These are phyloP conservation scores for Hymenoscyphus albidus DNA, from an alignment of 2,329 filamentous ascomycete species.

Conservation along the genomic window DNA sequence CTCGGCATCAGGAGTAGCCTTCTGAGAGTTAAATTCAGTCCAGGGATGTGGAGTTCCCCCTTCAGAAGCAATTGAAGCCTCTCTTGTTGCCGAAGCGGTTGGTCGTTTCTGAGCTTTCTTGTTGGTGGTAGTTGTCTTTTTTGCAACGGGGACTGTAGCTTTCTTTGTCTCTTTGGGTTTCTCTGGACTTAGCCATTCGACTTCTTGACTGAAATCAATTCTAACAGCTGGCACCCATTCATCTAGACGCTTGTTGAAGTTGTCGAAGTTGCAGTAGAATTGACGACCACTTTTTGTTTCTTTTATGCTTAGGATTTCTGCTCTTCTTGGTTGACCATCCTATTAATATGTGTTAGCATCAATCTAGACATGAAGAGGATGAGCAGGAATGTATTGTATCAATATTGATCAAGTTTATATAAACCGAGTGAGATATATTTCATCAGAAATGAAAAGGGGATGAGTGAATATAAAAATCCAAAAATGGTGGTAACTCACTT, in stretches of 20 bases:
- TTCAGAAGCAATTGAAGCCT: constrained; percentile 32
- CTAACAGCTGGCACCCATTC: constrained; percentile 86
- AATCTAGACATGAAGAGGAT: constrained; percentile 10
- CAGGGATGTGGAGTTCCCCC: constrained; percentile 31
- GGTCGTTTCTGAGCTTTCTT: constrained; percentile 42
- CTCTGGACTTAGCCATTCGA: constrained; percentile 89
- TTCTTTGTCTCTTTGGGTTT: constrained; percentile 77
- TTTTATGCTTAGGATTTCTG: constrained; percentile 93
- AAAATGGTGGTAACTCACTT: constrained; percentile 26
- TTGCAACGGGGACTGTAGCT: constrained; percentile 47
- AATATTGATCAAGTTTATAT: background rate
- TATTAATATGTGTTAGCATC: constrained; percentile 35
- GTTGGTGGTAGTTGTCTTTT: constrained; percentile 26
- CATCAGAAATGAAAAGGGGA: background rate
- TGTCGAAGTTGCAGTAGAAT: constrained; percentile 35
- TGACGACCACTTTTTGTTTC: constrained; percentile 77
- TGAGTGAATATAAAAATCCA: background rate
- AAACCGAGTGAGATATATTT: constrained; percentile 12
- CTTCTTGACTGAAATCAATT: constrained; percentile 83
- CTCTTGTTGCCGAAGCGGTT: constrained; percentile 29
- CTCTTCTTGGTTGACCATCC: constrained; percentile 83
- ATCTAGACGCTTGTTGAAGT: constrained; percentile 35
- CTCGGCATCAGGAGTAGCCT: constrained; percentile 29
- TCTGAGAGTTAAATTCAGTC: constrained; percentile 33
- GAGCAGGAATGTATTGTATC: background rate